Percentiles rank a stretch among this genome's conserved stretches.
These are phyloP conservation scores for Suhomyces faveliae DNA, from an alignment of 805 yeast genomes.

Conservation along the genomic window DNA sequence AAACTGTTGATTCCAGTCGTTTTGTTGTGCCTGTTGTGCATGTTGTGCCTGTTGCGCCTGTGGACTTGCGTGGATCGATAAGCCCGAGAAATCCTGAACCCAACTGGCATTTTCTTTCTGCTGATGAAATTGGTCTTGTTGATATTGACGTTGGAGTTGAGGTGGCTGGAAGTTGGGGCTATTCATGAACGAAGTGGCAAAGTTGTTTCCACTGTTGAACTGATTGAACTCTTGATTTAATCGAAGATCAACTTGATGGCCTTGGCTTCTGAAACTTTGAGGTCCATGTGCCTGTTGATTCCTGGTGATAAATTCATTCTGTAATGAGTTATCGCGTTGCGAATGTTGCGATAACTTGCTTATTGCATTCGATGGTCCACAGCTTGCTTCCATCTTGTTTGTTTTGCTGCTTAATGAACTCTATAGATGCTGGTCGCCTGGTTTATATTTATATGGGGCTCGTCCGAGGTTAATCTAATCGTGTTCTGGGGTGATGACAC, in stretches of 20 bases:
- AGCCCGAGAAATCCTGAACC: conserved; percentile 30
- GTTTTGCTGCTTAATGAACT: background rate
- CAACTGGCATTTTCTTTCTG: conserved; percentile 16
- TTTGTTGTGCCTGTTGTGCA: conserved; percentile 7
- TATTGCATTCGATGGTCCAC: conserved; percentile 48
- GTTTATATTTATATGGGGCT: background rate
- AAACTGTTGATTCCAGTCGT: conserved; percentile 29
- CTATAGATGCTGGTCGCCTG: background rate
- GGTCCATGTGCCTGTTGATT: conserved; percentile 5
- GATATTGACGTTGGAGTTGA: conserved; percentile 11
- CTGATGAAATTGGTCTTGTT: conserved; percentile 7
- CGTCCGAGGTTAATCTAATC: background rate
- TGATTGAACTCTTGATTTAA: conserved; percentile 41
- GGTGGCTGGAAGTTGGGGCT: conserved; percentile 8
- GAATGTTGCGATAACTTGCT: conserved; percentile 41
- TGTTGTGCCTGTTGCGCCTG: conserved; percentile 4
- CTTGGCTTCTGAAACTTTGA: conserved; percentile 15
- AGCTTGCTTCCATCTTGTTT: conserved; percentile 34
- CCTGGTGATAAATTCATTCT: conserved; percentile 26
- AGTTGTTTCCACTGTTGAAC: conserved; percentile 22
- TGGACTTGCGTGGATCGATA: conserved; percentile 16
- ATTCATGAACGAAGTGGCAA: conserved; percentile 16
- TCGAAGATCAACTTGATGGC: conserved; percentile 26
- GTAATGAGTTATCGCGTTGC: conserved; percentile 40
- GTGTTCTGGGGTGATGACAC: background rate